Evolutionary conservation across 1,139 yeast species (phyloP).

Genomic region (Blastobotrys aristatus): DNA sequence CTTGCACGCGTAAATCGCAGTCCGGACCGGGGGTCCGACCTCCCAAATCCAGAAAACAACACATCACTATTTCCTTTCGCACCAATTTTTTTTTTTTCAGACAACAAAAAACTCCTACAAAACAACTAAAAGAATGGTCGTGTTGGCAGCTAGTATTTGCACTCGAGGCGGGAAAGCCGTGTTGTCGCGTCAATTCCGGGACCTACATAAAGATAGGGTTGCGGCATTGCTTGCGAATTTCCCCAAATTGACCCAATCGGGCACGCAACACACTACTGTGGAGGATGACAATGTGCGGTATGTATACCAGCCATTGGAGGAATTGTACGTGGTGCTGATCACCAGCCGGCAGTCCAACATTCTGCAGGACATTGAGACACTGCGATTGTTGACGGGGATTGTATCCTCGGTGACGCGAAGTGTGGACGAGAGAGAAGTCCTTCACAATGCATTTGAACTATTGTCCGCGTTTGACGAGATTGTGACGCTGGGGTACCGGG

Average conservation of each 20-base stretch:
- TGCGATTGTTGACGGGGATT: slow-evolving; percentile 78
- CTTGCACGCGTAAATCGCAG: too few relatives aligned
- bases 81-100: background rate
- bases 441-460: slow-evolving; percentile 81
- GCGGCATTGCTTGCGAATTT: slow-evolving; percentile 82
- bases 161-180: slow-evolving; percentile 94
- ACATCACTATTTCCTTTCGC: slow-evolving; percentile 1
- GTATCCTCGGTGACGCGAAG: slow-evolving; percentile 66
- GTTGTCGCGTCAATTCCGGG: slow-evolving; percentile 88
- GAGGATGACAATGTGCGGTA: slow-evolving; percentile 92
- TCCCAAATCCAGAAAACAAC: background rate
- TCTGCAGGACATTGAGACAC: slow-evolving; percentile 88
- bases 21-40: too few relatives aligned
- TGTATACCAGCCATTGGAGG: slow-evolving; percentile 95
- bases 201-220: slow-evolving; percentile 77
- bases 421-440: slow-evolving; percentile 79
- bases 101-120: background rate
- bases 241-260: slow-evolving; percentile 68
- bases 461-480: slow-evolving; percentile 93
- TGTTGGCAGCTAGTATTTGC: slow-evolving; percentile 92
- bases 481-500: slow-evolving; percentile 83
- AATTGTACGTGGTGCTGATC: slow-evolving; percentile 82
- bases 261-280: slow-evolving; percentile 87
- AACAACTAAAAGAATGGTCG: slow-evolving; percentile 41
- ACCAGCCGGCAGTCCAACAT: slow-evolving; percentile 91